These are phyloP conservation scores for Plasmodium sp. DNA, from an alignment of 169 alveolate genomes.

Conservation along the genomic window DNA sequence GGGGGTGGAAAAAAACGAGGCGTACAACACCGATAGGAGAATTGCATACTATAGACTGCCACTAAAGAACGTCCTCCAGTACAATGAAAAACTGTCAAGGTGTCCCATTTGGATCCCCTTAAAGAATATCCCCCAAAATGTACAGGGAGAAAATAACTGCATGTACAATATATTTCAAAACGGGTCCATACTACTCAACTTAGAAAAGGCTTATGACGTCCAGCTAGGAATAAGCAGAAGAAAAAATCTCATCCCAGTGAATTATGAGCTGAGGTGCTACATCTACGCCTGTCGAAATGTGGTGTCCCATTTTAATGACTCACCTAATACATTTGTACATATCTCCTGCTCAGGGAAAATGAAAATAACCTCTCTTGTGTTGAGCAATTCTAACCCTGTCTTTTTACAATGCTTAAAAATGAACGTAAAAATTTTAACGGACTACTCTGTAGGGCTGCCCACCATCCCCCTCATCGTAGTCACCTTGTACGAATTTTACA, in stretches of 20 bases:
- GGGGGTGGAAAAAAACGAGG: neutral
- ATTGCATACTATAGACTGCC: constrained; percentile 81
- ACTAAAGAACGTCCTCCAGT: constrained; percentile 82
- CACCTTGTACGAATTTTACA: constrained; percentile 62
- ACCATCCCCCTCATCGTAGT: constrained; percentile 70
- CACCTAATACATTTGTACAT: constrained; percentile 86
- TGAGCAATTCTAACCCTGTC: constrained; percentile 84
- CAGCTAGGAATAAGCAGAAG: constrained; percentile 79
- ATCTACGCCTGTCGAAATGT: constrained; percentile 87
- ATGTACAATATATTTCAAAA: constrained; percentile 81
- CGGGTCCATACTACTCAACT: constrained; percentile 80
- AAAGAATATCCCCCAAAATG: constrained; percentile 78
- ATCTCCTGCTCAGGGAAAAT: constrained; percentile 85
- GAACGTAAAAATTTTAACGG: constrained; percentile 73
- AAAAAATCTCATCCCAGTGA: constrained; percentile 82
- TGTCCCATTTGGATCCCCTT: constrained; percentile 90
- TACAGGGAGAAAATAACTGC: constrained; percentile 63
- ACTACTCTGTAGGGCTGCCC: constrained; percentile 70
- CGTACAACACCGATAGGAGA: constrained; percentile 63
- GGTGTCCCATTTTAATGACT: constrained; percentile 77
- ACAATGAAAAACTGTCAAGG: constrained; percentile 83
- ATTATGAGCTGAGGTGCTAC: constrained; percentile 90
- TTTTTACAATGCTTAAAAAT: constrained; percentile 86
- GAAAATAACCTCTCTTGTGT: constrained; percentile 80
- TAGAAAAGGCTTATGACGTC: constrained; percentile 76